These are phyloP conservation scores for Coemansia asiatica DNA, from an alignment of 192 early-diverging fungal genomes.

Conservation along the genomic window DNA sequence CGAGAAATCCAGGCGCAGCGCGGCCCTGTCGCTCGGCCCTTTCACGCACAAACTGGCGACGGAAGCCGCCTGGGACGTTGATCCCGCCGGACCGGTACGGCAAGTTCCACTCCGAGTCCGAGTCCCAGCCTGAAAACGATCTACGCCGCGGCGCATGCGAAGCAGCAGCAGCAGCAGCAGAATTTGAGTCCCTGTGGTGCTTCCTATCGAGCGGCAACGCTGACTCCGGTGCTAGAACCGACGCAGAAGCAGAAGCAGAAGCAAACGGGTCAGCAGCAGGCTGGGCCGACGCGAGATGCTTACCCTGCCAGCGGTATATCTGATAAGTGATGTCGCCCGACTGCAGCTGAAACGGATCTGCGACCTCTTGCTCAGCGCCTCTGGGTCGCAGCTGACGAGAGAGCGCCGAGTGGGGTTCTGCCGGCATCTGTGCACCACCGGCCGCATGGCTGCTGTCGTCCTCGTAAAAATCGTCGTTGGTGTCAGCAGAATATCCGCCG, in stretches of 20 bases:
- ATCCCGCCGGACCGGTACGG: conserved; percentile 40
- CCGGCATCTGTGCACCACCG: not conserved
- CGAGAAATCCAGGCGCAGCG: conserved; percentile 67
- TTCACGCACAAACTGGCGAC: conserved; percentile 81
- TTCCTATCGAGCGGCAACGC: conserved; percentile 7
- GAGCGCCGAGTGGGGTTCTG: not conserved
- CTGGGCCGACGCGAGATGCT: conserved; percentile 47
- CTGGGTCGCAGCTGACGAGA: conserved; percentile 21
- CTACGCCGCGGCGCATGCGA: conserved; percentile 45
- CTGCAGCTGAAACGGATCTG: conserved; percentile 58
- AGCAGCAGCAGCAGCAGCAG: conserved; percentile 15
- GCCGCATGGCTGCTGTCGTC: conserved; percentile 36
- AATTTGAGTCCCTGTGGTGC: conserved; percentile 57
- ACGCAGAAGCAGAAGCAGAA: not conserved
- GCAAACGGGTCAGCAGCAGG: conserved; percentile 2
- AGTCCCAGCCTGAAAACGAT: conserved; percentile 53
- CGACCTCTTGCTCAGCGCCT: conserved; percentile 22
- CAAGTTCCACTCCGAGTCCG: conserved; percentile 49
- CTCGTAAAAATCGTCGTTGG: conserved; percentile 35
- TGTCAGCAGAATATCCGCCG: conserved; percentile 45
- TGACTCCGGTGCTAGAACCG: conserved; percentile 17
- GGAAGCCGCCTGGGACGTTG: conserved; percentile 85
- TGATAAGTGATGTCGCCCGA: conserved; percentile 82
- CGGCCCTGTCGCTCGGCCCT: conserved; percentile 70
- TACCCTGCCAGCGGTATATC: conserved; percentile 88